Base-by-base conservation (phyloP, 768 basidiomycete genomes). In the Auricularia sp. region DNA sequence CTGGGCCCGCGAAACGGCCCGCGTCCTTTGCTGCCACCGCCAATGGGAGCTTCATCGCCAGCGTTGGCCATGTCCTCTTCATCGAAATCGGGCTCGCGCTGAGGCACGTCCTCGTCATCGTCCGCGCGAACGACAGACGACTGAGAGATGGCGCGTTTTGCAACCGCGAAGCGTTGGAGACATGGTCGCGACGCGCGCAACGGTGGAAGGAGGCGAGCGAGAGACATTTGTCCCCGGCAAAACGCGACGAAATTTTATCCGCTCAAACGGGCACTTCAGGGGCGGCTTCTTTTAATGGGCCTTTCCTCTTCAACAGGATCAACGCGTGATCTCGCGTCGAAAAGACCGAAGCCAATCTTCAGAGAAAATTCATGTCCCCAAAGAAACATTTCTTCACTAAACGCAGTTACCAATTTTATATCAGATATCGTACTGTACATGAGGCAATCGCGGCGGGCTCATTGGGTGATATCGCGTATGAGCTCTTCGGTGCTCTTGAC, bases 401-500 rank as follows among this genome's bases (percentile, higher is more conserved):
- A 29, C 29, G 29, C 29, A 29, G 29, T 29, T 29, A 29, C 44
- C 44, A 18, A 45, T 45, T 6, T 51, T 51, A 21, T 51, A 51
- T 21, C 6, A 21, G 14, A 18, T 18, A 51, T 51, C 21, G 24
- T 34, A 59, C 14, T 39, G 42, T 39, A 51, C 18, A 34, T 45
- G n/a, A 47, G 3, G 24, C 13, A 16, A 29, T 62, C 45, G 37
- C 34, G 11, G 33, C 61, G 24, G 6, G 34, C 34, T 64, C 36
- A 35, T 54, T 54, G 29, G 34, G 90, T 70, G 24, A 89, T 76
- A 63, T 67, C 66, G 10, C 16, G 34, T 3, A 69, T 63, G 16
- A 66, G 65, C 47, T 89, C 84, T 68, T 90, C 85, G 3, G 90
- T 81, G 61, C 84, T 86, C 67, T 75, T 73, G n/a, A 88, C 82